Percentiles rank a stretch among this genome's conserved stretches.
These are phyloP conservation scores for Haplosporangium gracile DNA, from an alignment of 192 early-diverging fungal species.

Conservation along the genomic window DNA sequence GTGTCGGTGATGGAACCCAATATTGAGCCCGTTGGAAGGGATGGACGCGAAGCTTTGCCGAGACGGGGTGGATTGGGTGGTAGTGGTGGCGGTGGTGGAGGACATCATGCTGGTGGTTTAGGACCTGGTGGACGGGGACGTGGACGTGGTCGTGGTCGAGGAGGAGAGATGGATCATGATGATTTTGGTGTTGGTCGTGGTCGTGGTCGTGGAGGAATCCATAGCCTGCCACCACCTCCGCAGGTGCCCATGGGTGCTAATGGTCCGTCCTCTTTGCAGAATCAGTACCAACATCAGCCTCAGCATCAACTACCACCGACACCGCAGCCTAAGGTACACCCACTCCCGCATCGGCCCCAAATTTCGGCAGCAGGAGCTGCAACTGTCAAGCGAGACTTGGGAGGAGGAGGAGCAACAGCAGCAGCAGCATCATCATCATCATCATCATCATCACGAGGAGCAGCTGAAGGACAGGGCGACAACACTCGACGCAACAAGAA, in stretches of 20 bases:
- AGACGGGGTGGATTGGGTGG: constrained; percentile 9
- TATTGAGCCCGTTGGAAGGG: constrained; percentile 37
- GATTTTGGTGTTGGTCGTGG: neutral
- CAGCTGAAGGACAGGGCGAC: constrained; percentile 8
- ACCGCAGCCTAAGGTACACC: constrained; percentile 2
- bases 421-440: too few relatives aligned
- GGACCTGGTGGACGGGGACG: constrained; percentile 1
- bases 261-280: neutral
- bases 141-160: constrained; percentile 28
- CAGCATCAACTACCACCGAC: neutral
- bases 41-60: constrained; percentile 51
- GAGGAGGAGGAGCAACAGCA: neutral
- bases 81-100: constrained; percentile 12
- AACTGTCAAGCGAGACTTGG: neutral
- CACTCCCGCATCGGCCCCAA: constrained; percentile 28
- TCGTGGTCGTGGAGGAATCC: constrained; percentile 16
- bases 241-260: neutral
- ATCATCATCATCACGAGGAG: too few relatives aligned
- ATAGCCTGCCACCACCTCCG: neutral
- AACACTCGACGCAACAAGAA: constrained; percentile 30
- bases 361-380: neutral
- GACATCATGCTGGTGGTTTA: neutral
- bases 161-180: constrained; percentile 15
- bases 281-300: neutral
- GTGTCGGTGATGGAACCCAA: constrained; percentile 57